Evolutionary conservation across 257 asterid genomes (phyloP).

Genomic region (Agastache rugosa): DNA sequence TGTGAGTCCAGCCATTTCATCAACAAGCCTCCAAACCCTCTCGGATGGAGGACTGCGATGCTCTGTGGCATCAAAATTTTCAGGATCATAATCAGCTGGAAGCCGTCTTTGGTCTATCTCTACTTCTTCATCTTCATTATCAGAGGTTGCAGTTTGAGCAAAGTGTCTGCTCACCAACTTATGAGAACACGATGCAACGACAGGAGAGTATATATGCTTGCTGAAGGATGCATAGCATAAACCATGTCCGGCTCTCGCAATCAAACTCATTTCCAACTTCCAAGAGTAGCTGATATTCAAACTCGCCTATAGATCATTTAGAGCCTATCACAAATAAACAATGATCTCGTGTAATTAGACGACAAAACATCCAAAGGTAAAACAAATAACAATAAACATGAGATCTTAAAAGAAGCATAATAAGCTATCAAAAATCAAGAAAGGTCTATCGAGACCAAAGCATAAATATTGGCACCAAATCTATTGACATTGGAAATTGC

Average conservation of each 20-base stretch:
- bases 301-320: conserved; percentile 32
- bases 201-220: conserved; percentile 36
- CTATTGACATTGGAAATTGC: background rate
- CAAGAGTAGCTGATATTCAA: background rate
- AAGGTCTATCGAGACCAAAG: background rate
- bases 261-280: conserved; percentile 57
- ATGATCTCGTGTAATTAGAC: background rate
- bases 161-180: conserved; percentile 48
- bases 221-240: conserved; percentile 48
- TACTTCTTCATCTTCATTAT: conserved; percentile 67
- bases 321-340: background rate
- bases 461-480: background rate
- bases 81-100: conserved; percentile 85
- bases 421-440: background rate
- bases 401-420: background rate
- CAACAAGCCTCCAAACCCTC: conserved; percentile 83
- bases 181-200: conserved; percentile 30
- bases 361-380: background rate
- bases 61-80: conserved; percentile 77
- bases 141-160: conserved; percentile 62
- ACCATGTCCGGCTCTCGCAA: conserved; percentile 55
- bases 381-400: background rate
- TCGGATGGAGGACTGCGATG: conserved; percentile 84
- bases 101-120: conserved; percentile 82
- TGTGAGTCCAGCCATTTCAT: conserved; percentile 75